Percentiles rank a stretch among this genome's conserved stretches.
Evolutionary conservation across 805 yeast species (phyloP).

Genomic region (Kluyveromyces aestuarii): DNA sequence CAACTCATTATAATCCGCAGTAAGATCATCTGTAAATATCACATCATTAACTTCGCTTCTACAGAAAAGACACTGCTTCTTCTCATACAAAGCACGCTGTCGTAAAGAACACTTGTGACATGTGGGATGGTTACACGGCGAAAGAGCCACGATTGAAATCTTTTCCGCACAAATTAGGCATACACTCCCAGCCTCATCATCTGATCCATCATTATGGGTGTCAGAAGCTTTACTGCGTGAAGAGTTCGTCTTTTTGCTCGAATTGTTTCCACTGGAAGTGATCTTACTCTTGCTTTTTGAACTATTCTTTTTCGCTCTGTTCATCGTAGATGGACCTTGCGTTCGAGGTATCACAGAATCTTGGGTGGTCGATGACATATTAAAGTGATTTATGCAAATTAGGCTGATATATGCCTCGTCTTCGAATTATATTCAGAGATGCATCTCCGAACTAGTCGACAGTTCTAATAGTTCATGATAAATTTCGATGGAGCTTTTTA

Average conservation of each 20-base stretch:
- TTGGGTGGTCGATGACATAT: background rate
- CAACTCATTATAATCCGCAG: conserved; percentile 32
- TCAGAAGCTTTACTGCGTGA: background rate
- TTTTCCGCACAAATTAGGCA: conserved; percentile 84
- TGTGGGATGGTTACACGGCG: conserved; percentile 77
- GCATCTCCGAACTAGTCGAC: background rate
- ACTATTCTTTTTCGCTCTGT: background rate
- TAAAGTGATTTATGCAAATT: background rate
- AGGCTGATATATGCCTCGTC: background rate
- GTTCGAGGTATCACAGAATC: background rate
- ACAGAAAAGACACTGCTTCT: conserved; percentile 73
- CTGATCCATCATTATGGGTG: conserved; percentile 12
- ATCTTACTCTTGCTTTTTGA: background rate
- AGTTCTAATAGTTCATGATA: background rate
- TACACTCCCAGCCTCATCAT: conserved; percentile 33
- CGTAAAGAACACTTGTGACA: conserved; percentile 80
- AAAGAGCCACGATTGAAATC: conserved; percentile 52
- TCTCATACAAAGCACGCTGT: conserved; percentile 70
- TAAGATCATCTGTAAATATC: conserved; percentile 44
- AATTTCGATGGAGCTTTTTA: background rate
- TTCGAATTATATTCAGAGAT: background rate
- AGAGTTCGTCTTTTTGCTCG: background rate
- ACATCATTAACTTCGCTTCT: conserved; percentile 56
- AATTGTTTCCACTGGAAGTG: background rate
- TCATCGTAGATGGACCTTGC: conserved; percentile 1